phyloP scores from a whole-genome alignment of 371 early-diverging fungal genomes.

The Lichtheimia ornata region DNA sequence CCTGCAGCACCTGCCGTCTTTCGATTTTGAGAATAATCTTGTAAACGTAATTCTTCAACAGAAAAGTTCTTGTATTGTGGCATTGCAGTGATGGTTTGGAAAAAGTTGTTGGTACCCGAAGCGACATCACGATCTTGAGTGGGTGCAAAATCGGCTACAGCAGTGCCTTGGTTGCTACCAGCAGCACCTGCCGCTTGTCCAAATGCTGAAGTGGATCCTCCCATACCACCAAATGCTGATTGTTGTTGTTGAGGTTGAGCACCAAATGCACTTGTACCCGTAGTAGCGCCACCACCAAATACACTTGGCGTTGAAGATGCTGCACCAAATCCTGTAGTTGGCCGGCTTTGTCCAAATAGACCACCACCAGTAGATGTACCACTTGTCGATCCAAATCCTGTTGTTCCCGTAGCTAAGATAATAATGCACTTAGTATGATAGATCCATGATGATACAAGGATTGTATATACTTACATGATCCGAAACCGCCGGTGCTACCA shows the following conservation, averaged over 20 bases:
- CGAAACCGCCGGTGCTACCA: constrained; percentile 9
- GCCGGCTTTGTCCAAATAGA: constrained; percentile 40
- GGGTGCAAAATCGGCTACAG: constrained; percentile 70
- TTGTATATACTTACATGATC: constrained; percentile 15
- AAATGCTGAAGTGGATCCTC: constrained; percentile 42
- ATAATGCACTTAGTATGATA: constrained; percentile 14
- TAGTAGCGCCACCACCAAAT: constrained; percentile 26
- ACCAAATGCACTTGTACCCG: constrained; percentile 24
- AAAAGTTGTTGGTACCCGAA: constrained; percentile 60
- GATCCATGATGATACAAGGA: constrained; percentile 6
- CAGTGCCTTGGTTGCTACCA: constrained; percentile 73
- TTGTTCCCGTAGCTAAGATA: background rate
- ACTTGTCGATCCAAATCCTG: constrained; percentile 40
- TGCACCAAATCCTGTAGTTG: constrained; percentile 28
- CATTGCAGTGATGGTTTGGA: constrained; percentile 89
- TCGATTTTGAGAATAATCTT: constrained; percentile 88
- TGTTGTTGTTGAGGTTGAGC: constrained; percentile 25
- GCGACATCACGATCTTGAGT: constrained; percentile 68
- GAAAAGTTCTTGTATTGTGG: constrained; percentile 84
- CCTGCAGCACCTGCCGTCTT: constrained; percentile 57
- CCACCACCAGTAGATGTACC: constrained; percentile 46
- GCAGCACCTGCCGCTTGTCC: constrained; percentile 51
- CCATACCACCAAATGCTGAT: constrained; percentile 37
- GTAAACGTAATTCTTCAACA: constrained; percentile 88
- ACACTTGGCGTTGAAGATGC: constrained; percentile 24